Evolutionary conservation across 805 yeast genomes (phyloP).

Genomic region (Candida corydali): DNA sequence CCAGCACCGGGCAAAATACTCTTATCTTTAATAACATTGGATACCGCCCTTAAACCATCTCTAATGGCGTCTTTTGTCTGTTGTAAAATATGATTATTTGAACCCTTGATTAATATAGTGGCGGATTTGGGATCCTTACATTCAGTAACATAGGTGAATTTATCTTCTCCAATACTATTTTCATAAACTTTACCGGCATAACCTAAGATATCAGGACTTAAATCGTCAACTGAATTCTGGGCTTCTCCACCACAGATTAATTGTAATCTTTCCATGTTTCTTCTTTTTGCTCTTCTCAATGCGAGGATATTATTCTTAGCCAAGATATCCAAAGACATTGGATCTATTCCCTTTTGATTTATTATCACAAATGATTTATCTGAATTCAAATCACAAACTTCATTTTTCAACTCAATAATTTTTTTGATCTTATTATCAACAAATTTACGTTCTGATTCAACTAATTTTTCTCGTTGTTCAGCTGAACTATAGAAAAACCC

Average conservation of each 20-base stretch:
- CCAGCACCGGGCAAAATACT: conserved; percentile 96
- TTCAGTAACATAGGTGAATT: conserved; percentile 93
- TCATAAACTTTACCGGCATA: conserved; percentile 88
- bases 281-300: conserved; percentile 94
- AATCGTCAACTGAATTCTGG: conserved; percentile 94
- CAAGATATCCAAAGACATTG: conserved; percentile 90
- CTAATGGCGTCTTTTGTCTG: conserved; percentile 97
- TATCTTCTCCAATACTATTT: conserved; percentile 93
- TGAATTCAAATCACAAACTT: conserved; percentile 75
- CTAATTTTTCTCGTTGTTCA: conserved; percentile 93
- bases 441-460: conserved; percentile 87
- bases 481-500: conserved; percentile 93
- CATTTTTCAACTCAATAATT: conserved; percentile 88
- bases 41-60: conserved; percentile 93
- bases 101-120: conserved; percentile 89
- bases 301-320: conserved; percentile 94
- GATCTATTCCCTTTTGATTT: conserved; percentile 98
- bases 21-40: conserved; percentile 83
- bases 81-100: conserved; percentile 80
- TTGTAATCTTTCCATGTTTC: conserved; percentile 98
- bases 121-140: conserved; percentile 85
- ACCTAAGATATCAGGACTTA: conserved; percentile 76
- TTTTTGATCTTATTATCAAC: conserved; percentile 90
- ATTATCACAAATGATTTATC: conserved; percentile 84
- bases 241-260: conserved; percentile 96